A percentile compares a stretch with the other conserved stretches of the same genome.
Evolutionary conservation across 352 stramenopile species (phyloP).

Genomic region (Aphanomyces cochlioides): DNA sequence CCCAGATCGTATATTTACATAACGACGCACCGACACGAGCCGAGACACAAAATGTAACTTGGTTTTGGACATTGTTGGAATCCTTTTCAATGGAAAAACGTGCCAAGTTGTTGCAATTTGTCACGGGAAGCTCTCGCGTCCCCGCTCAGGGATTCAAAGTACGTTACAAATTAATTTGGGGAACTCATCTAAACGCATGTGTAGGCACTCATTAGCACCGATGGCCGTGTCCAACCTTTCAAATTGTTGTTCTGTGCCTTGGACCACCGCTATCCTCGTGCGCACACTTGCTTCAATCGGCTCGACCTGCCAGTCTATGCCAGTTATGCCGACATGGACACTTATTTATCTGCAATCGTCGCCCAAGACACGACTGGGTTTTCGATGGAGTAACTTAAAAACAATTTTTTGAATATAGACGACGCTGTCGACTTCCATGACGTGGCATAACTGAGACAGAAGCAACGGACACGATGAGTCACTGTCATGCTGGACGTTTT

Average conservation of each 20-base stretch:
- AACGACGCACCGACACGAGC: constrained; percentile 61
- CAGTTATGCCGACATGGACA: constrained; percentile 57
- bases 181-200: background rate
- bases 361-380: constrained; percentile 16
- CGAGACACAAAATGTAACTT: constrained; percentile 88
- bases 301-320: constrained; percentile 73
- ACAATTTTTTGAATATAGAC: too few species aligned
- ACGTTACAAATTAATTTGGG: background rate
- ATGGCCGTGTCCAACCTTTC: constrained; percentile 71
- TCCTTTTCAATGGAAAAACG: constrained; percentile 68
- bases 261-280: constrained; percentile 73
- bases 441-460: too few species aligned
- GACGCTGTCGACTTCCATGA: too few species aligned
- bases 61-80: constrained; percentile 96
- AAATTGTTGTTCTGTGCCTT: constrained; percentile 65
- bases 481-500: too few species aligned
- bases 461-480: too few species aligned
- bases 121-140: constrained; percentile 74
- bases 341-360: constrained; percentile 60
- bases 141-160: constrained; percentile 80
- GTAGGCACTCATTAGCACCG: constrained; percentile 69
- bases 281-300: constrained; percentile 84
- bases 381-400: constrained; percentile 12
- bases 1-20: constrained; percentile 71
- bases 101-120: constrained; percentile 77